Percentiles rank a stretch among this genome's conserved stretches.
phyloP scores from a whole-genome alignment of 805 yeast species.

The Wickerhamiella occidentalis region DNA sequence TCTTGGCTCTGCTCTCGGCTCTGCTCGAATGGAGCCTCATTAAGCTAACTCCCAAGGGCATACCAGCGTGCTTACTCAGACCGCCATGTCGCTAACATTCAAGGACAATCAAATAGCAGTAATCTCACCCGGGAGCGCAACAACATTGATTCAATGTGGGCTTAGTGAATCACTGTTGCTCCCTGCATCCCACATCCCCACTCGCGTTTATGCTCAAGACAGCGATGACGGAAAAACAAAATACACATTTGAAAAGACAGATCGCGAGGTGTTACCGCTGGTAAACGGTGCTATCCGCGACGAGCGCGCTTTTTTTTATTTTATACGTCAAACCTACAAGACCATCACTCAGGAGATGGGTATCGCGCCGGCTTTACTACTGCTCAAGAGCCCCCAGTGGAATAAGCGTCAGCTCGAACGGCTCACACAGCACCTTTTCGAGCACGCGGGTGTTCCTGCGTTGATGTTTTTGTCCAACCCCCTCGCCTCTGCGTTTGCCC shows the following conservation, averaged over 20 bases:
- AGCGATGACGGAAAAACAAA: slow-evolving; percentile 16
- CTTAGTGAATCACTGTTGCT: slow-evolving; percentile 59
- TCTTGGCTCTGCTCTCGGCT: background rate
- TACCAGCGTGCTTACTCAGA: background rate
- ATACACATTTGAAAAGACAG: slow-evolving; percentile 30
- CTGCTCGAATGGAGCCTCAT: background rate
- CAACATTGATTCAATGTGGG: slow-evolving; percentile 70
- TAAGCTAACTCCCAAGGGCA: background rate
- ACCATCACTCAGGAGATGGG: slow-evolving; percentile 32
- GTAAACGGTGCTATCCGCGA: slow-evolving; percentile 51
- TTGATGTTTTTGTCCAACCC: slow-evolving; percentile 58
- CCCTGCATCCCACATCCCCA: slow-evolving; percentile 67
- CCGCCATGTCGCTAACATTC: slow-evolving; percentile 25
- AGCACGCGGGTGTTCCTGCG: slow-evolving; percentile 57
- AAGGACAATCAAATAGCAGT: slow-evolving; percentile 35
- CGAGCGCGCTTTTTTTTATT: slow-evolving; percentile 55
- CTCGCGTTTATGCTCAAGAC: slow-evolving; percentile 43
- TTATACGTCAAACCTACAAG: slow-evolving; percentile 39
- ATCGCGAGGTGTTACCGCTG: slow-evolving; percentile 46
- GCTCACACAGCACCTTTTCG: slow-evolving; percentile 65
- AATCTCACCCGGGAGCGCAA: slow-evolving; percentile 66
- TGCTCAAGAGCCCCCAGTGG: slow-evolving; percentile 61
- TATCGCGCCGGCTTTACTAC: slow-evolving; percentile 46
- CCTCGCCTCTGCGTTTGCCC: slow-evolving; percentile 61
- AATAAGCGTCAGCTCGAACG: slow-evolving; percentile 52